Percentiles rank a stretch among this genome's conserved stretches.
Evolutionary conservation across 2,329 filamentous ascomycete species (phyloP).

Genomic region (Aspergillus fructus): DNA sequence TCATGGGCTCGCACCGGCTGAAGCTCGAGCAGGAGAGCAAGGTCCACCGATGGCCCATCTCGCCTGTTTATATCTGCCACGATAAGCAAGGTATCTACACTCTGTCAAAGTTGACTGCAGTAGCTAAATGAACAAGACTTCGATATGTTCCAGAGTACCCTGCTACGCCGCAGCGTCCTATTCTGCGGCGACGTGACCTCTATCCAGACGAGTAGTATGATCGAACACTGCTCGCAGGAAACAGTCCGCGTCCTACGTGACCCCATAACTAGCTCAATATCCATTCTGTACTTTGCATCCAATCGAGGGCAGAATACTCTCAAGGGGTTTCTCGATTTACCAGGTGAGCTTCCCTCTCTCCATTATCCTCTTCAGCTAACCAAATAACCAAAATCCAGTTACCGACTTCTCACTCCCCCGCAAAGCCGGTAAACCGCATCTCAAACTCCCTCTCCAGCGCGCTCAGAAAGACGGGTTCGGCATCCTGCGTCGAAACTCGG

Average conservation of each 20-base stretch:
- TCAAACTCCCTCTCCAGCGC: not conserved
- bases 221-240: conserved; percentile 10
- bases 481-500: conserved; percentile 7
- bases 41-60: not conserved
- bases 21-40: not conserved
- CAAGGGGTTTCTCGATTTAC: not conserved
- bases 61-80: conserved; percentile 3
- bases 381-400: not conserved
- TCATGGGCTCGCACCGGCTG: conserved; percentile 7
- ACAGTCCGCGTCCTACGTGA: conserved; percentile 8
- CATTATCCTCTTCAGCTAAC: not conserved
- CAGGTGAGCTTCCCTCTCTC: not conserved
- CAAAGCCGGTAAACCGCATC: not conserved
- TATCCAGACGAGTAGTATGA: conserved; percentile 2
- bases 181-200: conserved; percentile 4
- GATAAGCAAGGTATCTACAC: conserved; percentile 4
- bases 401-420: not conserved
- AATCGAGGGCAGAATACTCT: not conserved
- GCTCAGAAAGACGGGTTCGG: not conserved
- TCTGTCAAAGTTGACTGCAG: not conserved
- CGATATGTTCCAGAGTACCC: conserved; percentile 6
- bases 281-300: conserved; percentile 6
- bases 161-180: conserved; percentile 1
- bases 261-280: not conserved
- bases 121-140: not conserved